Conservation (phyloP, 805 yeast genomes). For the Sugiyamaella boreocaroliniensis region DNA sequence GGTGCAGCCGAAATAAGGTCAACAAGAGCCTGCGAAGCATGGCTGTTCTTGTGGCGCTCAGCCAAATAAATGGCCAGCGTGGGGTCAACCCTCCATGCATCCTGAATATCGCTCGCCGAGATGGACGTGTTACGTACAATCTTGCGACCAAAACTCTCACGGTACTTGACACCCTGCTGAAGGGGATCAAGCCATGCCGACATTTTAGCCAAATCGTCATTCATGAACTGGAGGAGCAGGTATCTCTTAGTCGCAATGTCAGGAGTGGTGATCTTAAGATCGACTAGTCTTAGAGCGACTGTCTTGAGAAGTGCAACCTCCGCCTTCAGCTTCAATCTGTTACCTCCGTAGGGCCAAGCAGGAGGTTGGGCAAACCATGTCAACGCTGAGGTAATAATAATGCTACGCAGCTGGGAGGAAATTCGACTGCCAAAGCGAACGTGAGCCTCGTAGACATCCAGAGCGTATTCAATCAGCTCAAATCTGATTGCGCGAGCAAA, state of each 20-base stretch:
- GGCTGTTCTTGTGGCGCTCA: constrained; percentile 43
- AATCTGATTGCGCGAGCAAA: constrained; percentile 68
- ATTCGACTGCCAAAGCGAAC: constrained; percentile 42
- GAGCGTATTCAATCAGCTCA: constrained; percentile 62
- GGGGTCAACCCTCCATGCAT: constrained; percentile 65
- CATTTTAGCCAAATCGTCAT: constrained; percentile 66
- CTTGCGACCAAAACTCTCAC: constrained; percentile 13
- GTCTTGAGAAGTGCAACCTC: constrained; percentile 57
- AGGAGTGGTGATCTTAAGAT: constrained; percentile 12
- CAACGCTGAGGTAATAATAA: constrained; percentile 59
- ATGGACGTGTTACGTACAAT: constrained; percentile 3
- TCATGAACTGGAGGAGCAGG: constrained; percentile 56
- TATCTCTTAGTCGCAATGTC: constrained; percentile 43
- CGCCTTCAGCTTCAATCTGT: constrained; percentile 60
- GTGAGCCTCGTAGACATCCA: constrained; percentile 58
- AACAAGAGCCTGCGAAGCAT: constrained; percentile 36
- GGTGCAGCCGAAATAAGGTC: constrained; percentile 51
- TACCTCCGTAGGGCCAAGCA: constrained; percentile 79
- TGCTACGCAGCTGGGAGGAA: constrained; percentile 39
- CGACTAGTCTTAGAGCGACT: constrained; percentile 36
- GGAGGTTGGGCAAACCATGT: constrained; percentile 68
- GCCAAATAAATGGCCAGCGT: constrained; percentile 65
- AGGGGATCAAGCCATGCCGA: constrained; percentile 73
- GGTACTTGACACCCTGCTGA: constrained; percentile 29
- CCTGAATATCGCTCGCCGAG: constrained; percentile 35